phyloP scores from a whole-genome alignment of 164 flowering plant species.

The Magnolia officinalis region DNA sequence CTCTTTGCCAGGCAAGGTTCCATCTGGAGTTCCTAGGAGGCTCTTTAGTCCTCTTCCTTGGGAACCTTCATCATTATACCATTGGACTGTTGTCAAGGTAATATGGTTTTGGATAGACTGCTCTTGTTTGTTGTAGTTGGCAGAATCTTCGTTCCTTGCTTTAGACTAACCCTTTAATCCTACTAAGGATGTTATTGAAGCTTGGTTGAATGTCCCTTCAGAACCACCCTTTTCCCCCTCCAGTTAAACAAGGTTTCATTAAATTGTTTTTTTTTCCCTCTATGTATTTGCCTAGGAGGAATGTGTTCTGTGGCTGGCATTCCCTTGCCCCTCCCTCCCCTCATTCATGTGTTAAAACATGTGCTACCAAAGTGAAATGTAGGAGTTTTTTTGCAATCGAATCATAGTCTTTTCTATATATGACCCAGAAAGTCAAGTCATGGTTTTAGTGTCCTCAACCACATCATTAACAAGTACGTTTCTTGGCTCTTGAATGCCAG shows the following conservation, averaged over 20 bases:
- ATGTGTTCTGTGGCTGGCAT: too few species aligned
- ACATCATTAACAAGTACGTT: background rate
- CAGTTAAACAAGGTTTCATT: too few species aligned
- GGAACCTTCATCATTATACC: conserved; percentile 37
- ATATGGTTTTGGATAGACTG: background rate
- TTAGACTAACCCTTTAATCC: background rate
- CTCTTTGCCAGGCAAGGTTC: conserved; percentile 38
- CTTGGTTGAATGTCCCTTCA: background rate
- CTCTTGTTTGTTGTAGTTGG: background rate
- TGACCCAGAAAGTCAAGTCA: too few species aligned
- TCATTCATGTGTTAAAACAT: too few species aligned
- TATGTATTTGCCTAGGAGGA: too few species aligned
- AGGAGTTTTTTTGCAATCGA: too few species aligned
- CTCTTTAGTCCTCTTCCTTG: conserved; percentile 45
- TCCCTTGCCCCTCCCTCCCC: too few species aligned
- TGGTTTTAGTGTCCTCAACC: background rate
- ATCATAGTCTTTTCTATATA: too few species aligned
- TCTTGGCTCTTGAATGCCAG: background rate
- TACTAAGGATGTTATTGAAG: background rate
- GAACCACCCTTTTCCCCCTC: too few species aligned
- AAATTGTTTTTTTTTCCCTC: too few species aligned
- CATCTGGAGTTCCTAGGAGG: conserved; percentile 52
- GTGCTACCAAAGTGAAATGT: too few species aligned
- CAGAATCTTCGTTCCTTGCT: background rate
- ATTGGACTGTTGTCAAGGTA: conserved; percentile 52